phyloP scores from a whole-genome alignment of 768 basidiomycete species.

The Wakefieldia striispora region DNA sequence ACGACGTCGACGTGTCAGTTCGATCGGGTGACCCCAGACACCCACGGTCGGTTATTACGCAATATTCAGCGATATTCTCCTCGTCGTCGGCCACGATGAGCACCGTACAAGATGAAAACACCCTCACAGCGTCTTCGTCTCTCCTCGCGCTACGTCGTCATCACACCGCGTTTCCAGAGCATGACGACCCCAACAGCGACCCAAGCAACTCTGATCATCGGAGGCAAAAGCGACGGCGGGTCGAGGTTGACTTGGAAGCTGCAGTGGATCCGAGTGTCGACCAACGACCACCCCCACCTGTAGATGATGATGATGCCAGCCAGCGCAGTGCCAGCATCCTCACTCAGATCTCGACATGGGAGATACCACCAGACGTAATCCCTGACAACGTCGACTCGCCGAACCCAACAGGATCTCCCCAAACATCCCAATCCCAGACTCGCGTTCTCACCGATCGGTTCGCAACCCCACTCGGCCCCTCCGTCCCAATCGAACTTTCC shows the following conservation, averaged over 20 bases:
- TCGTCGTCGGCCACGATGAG: constrained; percentile 23
- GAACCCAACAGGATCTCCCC: neutral
- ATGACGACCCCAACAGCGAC: neutral
- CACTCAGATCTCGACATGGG: constrained; percentile 23
- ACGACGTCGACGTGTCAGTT: constrained; percentile 12
- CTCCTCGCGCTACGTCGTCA: neutral
- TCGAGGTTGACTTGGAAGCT: constrained; percentile 1
- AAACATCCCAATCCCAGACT: neutral
- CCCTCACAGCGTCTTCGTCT: constrained; percentile 4
- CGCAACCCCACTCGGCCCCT: neutral
- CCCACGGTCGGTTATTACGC: constrained; percentile 13
- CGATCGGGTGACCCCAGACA: constrained; percentile 16
- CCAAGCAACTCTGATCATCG: constrained; percentile 4
- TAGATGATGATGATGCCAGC: neutral
- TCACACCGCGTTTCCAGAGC: constrained; percentile 3
- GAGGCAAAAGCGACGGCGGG: constrained; percentile 15
- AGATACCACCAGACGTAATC: constrained; percentile 12
- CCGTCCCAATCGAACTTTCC: constrained; percentile 4
- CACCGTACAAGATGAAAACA: constrained; percentile 2
- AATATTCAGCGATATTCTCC: constrained; percentile 9
- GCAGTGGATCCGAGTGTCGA: neutral
- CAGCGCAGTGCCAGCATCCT: neutral
- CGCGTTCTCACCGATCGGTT: neutral
- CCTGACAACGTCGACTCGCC: too few species aligned
- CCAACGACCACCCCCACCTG: neutral